Evolutionary conservation across 768 basidiomycete species (phyloP).

Genomic region (Leucocoprinus birnbaumii): DNA sequence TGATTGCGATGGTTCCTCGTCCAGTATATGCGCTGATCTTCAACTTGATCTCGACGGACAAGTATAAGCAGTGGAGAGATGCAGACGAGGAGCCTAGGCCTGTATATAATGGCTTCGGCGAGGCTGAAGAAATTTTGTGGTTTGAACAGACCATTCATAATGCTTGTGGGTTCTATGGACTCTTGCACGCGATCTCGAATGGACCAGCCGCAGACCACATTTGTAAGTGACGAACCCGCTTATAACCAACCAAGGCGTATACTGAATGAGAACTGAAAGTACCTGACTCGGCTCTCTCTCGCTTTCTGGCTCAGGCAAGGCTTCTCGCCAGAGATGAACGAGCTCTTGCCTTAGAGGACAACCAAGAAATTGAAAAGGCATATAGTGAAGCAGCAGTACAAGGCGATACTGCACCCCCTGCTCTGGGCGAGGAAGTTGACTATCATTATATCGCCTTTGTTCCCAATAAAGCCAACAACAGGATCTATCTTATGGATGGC

Average conservation of each 20-base stretch:
- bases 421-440: slow-evolving; percentile 25
- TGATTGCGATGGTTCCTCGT: slow-evolving; percentile 28
- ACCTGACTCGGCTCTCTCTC: slow-evolving; percentile 19
- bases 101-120: slow-evolving; percentile 26
- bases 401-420: slow-evolving; percentile 27
- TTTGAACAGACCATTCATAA: slow-evolving; percentile 35
- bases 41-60: slow-evolving; percentile 23
- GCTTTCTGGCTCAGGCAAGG: slow-evolving; percentile 20
- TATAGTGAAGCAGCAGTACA: slow-evolving; percentile 26
- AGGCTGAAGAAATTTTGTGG: slow-evolving; percentile 31
- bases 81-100: slow-evolving; percentile 21
- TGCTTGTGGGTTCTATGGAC: slow-evolving; percentile 34
- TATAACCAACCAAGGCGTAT: not conserved
- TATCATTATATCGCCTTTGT: slow-evolving; percentile 33
- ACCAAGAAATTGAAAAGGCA: slow-evolving; percentile 24
- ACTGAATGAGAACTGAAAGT: slow-evolving; percentile 11
- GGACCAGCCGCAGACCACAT: slow-evolving; percentile 16
- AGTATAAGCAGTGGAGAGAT: slow-evolving; percentile 17
- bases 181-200: slow-evolving; percentile 31
- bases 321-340: slow-evolving; percentile 25
- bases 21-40: slow-evolving; percentile 30
- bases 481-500: slow-evolving; percentile 33
- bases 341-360: slow-evolving; percentile 27
- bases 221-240: slow-evolving; percentile 22
- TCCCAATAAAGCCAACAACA: slow-evolving; percentile 23